A percentile compares a stretch with the other conserved stretches of the same genome.
Conservation (phyloP, 305 asterid genomes). For the Solanum hybrid region DNA sequence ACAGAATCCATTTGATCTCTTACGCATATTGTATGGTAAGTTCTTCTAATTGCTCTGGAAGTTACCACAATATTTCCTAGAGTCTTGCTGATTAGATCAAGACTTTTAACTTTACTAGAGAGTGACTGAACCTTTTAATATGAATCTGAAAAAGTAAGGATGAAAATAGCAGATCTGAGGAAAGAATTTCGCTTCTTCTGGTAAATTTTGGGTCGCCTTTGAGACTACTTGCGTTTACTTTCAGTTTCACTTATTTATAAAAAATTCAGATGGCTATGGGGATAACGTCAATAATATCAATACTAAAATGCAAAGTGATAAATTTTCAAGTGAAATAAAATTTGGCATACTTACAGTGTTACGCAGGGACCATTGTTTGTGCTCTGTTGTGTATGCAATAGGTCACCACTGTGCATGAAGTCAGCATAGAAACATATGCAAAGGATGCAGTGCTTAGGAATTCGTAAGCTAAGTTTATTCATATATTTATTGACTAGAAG, state of each 20-base stretch:
- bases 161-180: neutral
- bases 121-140: neutral
- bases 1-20: slow-evolving; percentile 30
- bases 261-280: neutral
- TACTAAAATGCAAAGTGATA: neutral
- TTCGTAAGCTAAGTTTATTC: neutral
- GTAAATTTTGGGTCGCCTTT: neutral
- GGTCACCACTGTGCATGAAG: neutral
- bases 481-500: neutral
- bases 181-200: neutral
- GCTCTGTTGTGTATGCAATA: neutral
- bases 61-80: neutral
- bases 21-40: slow-evolving; percentile 40
- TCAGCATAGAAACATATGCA: neutral
- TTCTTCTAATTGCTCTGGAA: neutral
- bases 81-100: neutral
- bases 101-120: neutral
- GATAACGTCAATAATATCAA: neutral
- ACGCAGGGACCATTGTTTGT: neutral
- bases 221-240: neutral
- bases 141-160: neutral
- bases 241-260: neutral
- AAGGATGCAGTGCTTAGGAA: neutral
- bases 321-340: neutral
- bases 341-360: neutral